phyloP scores from a whole-genome alignment of 352 stramenopile genomes.

The Blastocystis sp. region DNA sequence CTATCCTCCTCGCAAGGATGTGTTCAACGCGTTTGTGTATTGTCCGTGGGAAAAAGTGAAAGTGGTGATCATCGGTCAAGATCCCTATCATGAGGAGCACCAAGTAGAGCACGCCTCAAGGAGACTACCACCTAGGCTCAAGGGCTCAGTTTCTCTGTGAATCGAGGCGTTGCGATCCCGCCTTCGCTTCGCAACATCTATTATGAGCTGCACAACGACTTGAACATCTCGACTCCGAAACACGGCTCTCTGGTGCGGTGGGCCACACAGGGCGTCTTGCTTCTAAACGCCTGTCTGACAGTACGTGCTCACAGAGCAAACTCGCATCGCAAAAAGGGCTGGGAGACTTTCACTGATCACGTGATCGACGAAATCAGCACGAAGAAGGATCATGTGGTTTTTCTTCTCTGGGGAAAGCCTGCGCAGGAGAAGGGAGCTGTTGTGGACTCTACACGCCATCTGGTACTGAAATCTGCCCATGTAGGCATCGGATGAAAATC shows the following conservation, averaged over 20 bases:
- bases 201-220: constrained; percentile 83
- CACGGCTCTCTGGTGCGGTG: constrained; percentile 85
- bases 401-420: constrained; percentile 95
- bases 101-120: constrained; percentile 64
- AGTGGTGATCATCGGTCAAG: constrained; percentile 80
- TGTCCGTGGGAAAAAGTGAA: constrained; percentile 69
- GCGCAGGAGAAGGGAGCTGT: constrained; percentile 70
- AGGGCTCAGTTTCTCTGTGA: constrained; percentile 82
- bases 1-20: constrained; percentile 59
- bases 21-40: constrained; percentile 62
- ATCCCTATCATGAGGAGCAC: constrained; percentile 78
- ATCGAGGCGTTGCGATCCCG: constrained; percentile 77
- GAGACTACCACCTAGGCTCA: constrained; percentile 67
- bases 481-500: background rate
- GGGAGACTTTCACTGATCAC: constrained; percentile 92
- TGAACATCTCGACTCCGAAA: constrained; percentile 71
- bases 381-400: constrained; percentile 82
- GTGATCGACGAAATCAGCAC: constrained; percentile 79
- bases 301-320: constrained; percentile 83
- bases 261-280: constrained; percentile 86
- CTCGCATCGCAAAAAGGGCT: constrained; percentile 88
- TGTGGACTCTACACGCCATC: constrained; percentile 34
- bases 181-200: constrained; percentile 95
- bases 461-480: constrained; percentile 24
- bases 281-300: constrained; percentile 95